Base-by-base conservation (phyloP, 2,329 filamentous ascomycete genomes). In the Diaporthe sp. region DNA sequence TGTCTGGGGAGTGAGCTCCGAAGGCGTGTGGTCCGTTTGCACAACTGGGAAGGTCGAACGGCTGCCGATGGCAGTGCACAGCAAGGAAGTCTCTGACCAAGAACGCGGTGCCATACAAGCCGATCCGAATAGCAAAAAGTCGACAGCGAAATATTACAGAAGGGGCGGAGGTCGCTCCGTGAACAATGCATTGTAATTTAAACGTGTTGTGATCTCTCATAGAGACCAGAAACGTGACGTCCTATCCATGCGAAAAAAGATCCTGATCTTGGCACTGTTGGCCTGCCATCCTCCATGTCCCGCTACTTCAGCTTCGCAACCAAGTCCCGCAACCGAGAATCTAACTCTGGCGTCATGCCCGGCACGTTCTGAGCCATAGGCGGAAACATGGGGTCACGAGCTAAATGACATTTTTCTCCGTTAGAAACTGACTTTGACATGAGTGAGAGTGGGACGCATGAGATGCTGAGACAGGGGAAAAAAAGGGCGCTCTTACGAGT, bases 381-480 rank as follows among this genome's bases (percentile, higher is more conserved):
- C 22, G 84, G 83, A 19, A 83, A 77, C 72, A 90, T 81, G 42
- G 88, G 88, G 74, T 90, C 87, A 10, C 84, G 83, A 69, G 80
- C 82, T 82, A 61, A 15, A 25, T 30, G 12, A 71, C 0, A 13
- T 22, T 9, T 17, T 47, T 5, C 15, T n/a, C n/a, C n/a, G n/a
- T 70, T 35, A 75, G 75, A 70, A 72, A 52, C 6, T 64, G 58
- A 22, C 17, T 8, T 47, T 33, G 60, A 33, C 40, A 45, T 61
- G 38, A 15, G 17, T 61, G 38, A 15, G 17, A 28, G 17, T 22
- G 25, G 13, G n/a, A 54, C n/a, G 15, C 52, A 28, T 25, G 52
- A 28, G 17, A 30, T 13, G 30, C 5, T 30, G 6, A 30, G 13
- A 7, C 17, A 42, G 28, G 25, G 2, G n/a, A n/a, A n/a, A n/a